These are phyloP conservation scores for Clitopilus hobsonii DNA, from an alignment of 768 basidiomycete genomes.

Conservation along the genomic window DNA sequence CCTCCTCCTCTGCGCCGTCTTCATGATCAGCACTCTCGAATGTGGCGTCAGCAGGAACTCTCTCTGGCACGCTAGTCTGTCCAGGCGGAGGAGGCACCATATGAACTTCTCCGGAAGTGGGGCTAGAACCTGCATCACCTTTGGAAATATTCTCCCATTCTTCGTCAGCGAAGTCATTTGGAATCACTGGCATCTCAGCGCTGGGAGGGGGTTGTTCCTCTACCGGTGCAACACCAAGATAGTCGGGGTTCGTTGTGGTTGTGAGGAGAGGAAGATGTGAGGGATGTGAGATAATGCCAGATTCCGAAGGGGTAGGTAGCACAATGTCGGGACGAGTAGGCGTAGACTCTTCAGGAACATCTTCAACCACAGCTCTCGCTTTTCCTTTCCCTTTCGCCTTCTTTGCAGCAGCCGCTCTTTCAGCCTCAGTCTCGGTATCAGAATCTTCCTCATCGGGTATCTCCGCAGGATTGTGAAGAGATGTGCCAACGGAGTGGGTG, in stretches of 20 bases:
- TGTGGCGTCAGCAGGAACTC: neutral
- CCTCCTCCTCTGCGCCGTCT: neutral
- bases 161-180: neutral
- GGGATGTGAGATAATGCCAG: neutral
- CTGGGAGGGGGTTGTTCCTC: neutral
- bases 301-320: slow-evolving; percentile 1
- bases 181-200: neutral
- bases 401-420: neutral
- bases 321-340: neutral
- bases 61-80: neutral
- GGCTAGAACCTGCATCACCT: neutral
- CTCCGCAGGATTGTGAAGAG: neutral
- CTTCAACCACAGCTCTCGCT: neutral
- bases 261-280: neutral
- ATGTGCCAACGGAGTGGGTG: neutral
- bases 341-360: neutral
- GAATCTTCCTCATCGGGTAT: slow-evolving; percentile 8
- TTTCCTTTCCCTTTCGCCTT: slow-evolving; percentile 2
- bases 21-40: neutral
- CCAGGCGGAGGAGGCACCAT: neutral
- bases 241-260: neutral
- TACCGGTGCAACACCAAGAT: neutral
- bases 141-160: neutral
- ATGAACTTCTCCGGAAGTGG: neutral
- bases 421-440: slow-evolving; percentile 3